A percentile compares a stretch with the other conserved stretches of the same genome.
Conservation (phyloP, 108 stramenopile species). For the Nannochloropsis gaditana region DNA sequence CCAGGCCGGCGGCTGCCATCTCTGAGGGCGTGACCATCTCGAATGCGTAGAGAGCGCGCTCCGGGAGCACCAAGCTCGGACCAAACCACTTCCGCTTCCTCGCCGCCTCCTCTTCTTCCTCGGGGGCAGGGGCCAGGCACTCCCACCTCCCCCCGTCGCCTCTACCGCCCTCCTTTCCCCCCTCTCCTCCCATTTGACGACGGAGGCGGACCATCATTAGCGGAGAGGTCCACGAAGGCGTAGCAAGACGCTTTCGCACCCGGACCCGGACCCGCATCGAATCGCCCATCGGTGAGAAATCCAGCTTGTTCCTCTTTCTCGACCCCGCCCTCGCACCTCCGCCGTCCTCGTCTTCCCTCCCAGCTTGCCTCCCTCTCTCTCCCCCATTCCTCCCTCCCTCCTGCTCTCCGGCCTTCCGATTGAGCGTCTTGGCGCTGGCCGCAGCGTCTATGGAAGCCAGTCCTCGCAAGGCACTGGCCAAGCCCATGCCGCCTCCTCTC, state of each 20-base stretch:
- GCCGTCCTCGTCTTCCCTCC: background rate
- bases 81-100: background rate
- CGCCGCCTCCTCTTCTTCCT: constrained; percentile 3
- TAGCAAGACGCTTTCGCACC: background rate
- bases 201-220: background rate
- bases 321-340: background rate
- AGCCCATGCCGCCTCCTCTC: background rate
- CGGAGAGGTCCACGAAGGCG: background rate
- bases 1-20: background rate
- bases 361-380: background rate
- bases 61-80: no score
- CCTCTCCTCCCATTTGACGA: background rate
- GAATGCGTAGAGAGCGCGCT: background rate
- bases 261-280: background rate
- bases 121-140: background rate
- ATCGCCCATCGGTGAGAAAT: background rate
- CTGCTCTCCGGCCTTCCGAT: background rate
- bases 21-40: background rate
- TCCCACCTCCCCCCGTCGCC: background rate
- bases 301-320: background rate
- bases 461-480: background rate
- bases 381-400: background rate
- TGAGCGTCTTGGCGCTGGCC: background rate
- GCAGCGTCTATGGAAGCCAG: background rate
- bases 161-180: background rate